These are phyloP conservation scores for Byssoonygena ceratinophila DNA, from an alignment of 2,329 filamentous ascomycete species.

Conservation along the genomic window DNA sequence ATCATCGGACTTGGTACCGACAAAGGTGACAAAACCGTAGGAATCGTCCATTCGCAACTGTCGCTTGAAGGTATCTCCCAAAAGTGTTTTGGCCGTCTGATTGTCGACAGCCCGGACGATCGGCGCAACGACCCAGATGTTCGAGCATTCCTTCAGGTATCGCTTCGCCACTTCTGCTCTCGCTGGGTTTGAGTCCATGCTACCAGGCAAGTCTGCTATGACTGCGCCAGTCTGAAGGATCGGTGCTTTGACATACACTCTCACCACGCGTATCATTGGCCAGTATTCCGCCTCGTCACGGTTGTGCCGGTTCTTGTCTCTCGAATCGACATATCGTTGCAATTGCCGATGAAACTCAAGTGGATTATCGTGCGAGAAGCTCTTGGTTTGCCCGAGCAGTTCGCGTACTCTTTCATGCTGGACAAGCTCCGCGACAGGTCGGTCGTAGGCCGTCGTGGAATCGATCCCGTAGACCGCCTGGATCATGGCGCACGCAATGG, in stretches of 20 bases:
- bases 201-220: slow-evolving; percentile 50
- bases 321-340: slow-evolving; percentile 43
- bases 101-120: slow-evolving; percentile 52
- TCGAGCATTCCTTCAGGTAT: slow-evolving; percentile 52
- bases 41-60: slow-evolving; percentile 51
- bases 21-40: slow-evolving; percentile 47
- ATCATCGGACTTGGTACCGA: slow-evolving; percentile 55
- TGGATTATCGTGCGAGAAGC: slow-evolving; percentile 31
- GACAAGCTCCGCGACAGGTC: slow-evolving; percentile 36
- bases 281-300: slow-evolving; percentile 26
- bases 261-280: slow-evolving; percentile 36
- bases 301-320: slow-evolving; percentile 19
- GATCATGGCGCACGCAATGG: slow-evolving; percentile 35
- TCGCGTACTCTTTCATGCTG: slow-evolving; percentile 29
- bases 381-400: slow-evolving; percentile 40
- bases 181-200: slow-evolving; percentile 51
- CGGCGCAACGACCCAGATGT: slow-evolving; percentile 53
- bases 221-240: slow-evolving; percentile 45
- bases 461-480: slow-evolving; percentile 28
- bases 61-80: slow-evolving; percentile 48
- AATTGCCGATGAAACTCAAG: slow-evolving; percentile 39
- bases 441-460: slow-evolving; percentile 32
- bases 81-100: slow-evolving; percentile 46
- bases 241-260: slow-evolving; percentile 42
- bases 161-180: slow-evolving; percentile 47